Conservation (phyloP, 108 stramenopile genomes). For the Nitzschia sp. region DNA sequence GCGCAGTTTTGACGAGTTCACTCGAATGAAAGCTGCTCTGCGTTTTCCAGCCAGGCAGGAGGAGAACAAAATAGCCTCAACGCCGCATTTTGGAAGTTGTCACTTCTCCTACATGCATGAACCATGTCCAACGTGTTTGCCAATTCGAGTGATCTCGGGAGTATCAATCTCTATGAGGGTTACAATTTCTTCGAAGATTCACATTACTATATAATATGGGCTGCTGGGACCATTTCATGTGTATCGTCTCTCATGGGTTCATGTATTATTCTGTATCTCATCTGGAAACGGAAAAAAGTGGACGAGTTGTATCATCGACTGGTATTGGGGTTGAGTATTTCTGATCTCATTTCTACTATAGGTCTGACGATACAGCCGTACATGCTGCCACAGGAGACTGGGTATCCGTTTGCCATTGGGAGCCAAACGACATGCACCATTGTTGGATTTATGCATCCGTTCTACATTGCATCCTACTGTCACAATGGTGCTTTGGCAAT, state of each 20-base stretch:
- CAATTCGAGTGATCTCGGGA: too few relatives aligned
- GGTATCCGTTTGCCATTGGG: not conserved
- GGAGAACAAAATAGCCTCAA: too few relatives aligned
- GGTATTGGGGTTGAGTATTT: not conserved
- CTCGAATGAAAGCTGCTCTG: too few relatives aligned
- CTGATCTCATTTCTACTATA: not conserved
- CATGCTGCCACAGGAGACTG: not conserved
- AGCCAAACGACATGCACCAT: not conserved
- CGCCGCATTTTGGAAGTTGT: too few relatives aligned
- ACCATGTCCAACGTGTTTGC: too few relatives aligned
- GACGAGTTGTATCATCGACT: slow-evolving; percentile 1
- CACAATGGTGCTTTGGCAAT: not conserved
- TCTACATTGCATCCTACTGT: not conserved
- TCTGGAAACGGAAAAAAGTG: not conserved
- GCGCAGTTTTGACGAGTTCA: too few relatives aligned
- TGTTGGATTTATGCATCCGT: not conserved
- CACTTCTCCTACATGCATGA: too few relatives aligned
- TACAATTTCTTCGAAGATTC: too few relatives aligned
- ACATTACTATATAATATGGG: too few relatives aligned
- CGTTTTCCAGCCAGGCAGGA: too few relatives aligned
- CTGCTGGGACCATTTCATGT: too few relatives aligned
- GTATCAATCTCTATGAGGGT: too few relatives aligned
- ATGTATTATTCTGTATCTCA: not conserved
- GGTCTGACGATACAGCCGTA: not conserved
- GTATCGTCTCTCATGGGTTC: not conserved